Conservation (phyloP, 768 basidiomycete genomes). For the Mycena galericulata region DNA sequence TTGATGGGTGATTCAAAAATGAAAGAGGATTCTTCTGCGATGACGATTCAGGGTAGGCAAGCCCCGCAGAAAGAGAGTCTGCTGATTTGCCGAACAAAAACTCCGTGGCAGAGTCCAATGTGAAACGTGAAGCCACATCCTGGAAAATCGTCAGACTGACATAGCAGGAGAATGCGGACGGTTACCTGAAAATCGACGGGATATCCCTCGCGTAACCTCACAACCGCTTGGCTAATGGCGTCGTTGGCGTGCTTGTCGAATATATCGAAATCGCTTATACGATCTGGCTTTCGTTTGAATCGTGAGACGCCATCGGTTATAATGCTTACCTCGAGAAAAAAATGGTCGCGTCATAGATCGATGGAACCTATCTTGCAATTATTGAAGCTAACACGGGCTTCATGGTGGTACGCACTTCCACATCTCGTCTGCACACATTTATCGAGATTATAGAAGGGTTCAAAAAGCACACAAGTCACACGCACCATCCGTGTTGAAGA, state of each 20-base stretch:
- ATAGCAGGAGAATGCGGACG: background rate
- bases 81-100: slow-evolving; percentile 64
- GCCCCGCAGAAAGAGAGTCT: slow-evolving; percentile 50
- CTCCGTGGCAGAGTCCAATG: slow-evolving; percentile 68
- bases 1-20: slow-evolving; percentile 44
- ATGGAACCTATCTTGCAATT: slow-evolving; percentile 47
- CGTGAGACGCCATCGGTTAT: background rate
- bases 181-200: slow-evolving; percentile 52
- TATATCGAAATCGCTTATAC: slow-evolving; percentile 54
- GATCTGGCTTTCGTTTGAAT: slow-evolving; percentile 29
- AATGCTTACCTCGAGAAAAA: slow-evolving; percentile 44
- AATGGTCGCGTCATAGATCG: slow-evolving; percentile 59
- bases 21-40: slow-evolving; percentile 36
- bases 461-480: background rate
- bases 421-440: slow-evolving; percentile 49
- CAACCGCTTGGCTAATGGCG: slow-evolving; percentile 42
- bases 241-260: slow-evolving; percentile 54
- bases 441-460: background rate
- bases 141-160: slow-evolving; percentile 16
- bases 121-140: slow-evolving; percentile 57
- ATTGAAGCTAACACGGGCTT: background rate
- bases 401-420: slow-evolving; percentile 48
- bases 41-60: slow-evolving; percentile 46
- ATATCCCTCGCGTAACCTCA: slow-evolving; percentile 48
- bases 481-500: slow-evolving; percentile 62